Evolutionary conservation across 202 grass and related monocot genomes (phyloP).

Genomic region (Eragrostis tef): DNA sequence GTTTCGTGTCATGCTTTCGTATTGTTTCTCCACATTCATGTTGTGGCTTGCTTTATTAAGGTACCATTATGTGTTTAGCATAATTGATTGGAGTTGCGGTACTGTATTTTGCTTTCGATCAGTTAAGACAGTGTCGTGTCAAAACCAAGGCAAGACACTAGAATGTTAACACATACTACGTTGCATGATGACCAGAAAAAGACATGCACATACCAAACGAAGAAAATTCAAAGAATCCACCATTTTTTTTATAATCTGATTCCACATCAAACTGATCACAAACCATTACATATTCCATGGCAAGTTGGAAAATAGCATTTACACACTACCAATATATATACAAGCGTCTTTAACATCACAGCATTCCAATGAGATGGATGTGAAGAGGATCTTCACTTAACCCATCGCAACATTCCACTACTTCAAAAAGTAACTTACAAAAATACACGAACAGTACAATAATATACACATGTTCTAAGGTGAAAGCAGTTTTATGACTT

Average conservation of each 20-base stretch:
- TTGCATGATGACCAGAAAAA: slow-evolving; percentile 14
- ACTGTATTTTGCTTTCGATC: not conserved
- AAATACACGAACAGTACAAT: slow-evolving; percentile 51
- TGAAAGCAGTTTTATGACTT: slow-evolving; percentile 54
- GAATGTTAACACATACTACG: not conserved
- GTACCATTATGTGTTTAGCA: slow-evolving; percentile 14
- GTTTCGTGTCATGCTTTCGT: not conserved
- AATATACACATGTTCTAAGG: slow-evolving; percentile 46
- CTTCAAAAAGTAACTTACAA: slow-evolving; percentile 42
- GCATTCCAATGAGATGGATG: slow-evolving; percentile 17
- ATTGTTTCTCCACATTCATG: not conserved
- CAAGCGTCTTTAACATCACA: slow-evolving; percentile 35
- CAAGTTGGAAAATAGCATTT: slow-evolving; percentile 29
- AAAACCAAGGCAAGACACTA: not conserved
- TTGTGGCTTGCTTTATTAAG: slow-evolving; percentile 7
- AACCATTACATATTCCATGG: slow-evolving; percentile 29
- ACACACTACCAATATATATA: slow-evolving; percentile 53
- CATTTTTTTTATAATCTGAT: slow-evolving; percentile 11
- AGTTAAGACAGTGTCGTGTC: not conserved
- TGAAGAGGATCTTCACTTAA: slow-evolving; percentile 33
- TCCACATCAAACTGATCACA: slow-evolving; percentile 18
- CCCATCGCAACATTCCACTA: slow-evolving; percentile 20
- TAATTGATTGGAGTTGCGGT: slow-evolving; percentile 6
- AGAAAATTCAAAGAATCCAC: slow-evolving; percentile 14
- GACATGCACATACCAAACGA: not conserved